Evolutionary conservation across 805 yeast genomes (phyloP).

Genomic region (Candida nitratophila): DNA sequence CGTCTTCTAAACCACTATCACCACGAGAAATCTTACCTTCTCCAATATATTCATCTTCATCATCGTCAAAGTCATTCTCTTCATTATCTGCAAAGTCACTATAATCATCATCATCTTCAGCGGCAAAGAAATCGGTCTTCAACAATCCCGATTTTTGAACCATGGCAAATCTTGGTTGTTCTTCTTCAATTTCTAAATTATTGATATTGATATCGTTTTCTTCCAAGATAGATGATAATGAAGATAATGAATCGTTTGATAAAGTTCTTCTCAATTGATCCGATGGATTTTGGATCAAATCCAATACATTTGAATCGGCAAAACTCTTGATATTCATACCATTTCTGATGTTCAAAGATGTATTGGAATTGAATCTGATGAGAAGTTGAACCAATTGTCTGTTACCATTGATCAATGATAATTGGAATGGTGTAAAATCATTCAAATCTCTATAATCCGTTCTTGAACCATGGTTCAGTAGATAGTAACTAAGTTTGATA

Average conservation of each 20-base stretch:
- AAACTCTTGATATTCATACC: conserved; percentile 38
- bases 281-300: conserved; percentile 14
- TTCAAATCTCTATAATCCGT: conserved; percentile 68
- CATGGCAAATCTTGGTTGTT: conserved; percentile 11
- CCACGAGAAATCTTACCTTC: not conserved
- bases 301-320: conserved; percentile 32
- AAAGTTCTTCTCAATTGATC: conserved; percentile 10
- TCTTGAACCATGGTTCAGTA: conserved; percentile 59
- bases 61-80: conserved; percentile 1
- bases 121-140: not conserved
- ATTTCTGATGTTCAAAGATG: conserved; percentile 42
- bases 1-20: conserved; percentile 10
- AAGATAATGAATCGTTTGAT: conserved; percentile 20
- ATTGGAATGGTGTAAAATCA: conserved; percentile 84
- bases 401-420: conserved; percentile 74
- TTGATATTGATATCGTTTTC: conserved; percentile 11
- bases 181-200: conserved; percentile 6
- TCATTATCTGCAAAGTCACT: conserved; percentile 3
- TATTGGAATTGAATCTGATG: conserved; percentile 57
- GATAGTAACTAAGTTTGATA: conserved; percentile 47
- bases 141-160: conserved; percentile 7
- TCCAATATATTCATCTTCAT: not conserved
- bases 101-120: conserved; percentile 2
- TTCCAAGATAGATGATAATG: conserved; percentile 13
- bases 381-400: conserved; percentile 57